Conservation (phyloP, 176 grass and related monocot genomes). For the Oryza officinalis region DNA sequence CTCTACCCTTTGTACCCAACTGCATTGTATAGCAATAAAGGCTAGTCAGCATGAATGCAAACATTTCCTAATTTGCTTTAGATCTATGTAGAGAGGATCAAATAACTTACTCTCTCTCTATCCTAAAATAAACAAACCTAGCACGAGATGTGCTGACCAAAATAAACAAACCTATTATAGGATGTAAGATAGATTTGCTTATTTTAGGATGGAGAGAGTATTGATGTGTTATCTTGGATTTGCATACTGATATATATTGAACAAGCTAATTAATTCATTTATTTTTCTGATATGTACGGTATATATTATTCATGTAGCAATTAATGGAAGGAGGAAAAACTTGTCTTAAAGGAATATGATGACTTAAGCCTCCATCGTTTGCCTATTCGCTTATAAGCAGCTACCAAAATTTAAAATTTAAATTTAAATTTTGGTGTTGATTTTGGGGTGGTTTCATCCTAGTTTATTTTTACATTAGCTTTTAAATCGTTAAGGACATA, state of each 20-base stretch:
- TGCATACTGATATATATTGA: background rate
- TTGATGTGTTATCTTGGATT: background rate
- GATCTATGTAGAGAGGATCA: background rate
- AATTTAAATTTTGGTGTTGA: too few relatives aligned
- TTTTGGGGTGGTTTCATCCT: too few relatives aligned
- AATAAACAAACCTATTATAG: too few relatives aligned
- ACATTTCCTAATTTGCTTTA: background rate
- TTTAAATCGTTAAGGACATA: too few relatives aligned
- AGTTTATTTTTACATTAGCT: too few relatives aligned
- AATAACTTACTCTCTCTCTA: too few relatives aligned
- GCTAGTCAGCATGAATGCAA: background rate
- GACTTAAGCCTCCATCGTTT: background rate
- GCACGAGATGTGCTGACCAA: too few relatives aligned
- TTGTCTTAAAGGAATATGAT: background rate
- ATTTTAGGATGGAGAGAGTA: too few relatives aligned
- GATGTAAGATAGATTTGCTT: too few relatives aligned
- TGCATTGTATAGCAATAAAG: background rate
- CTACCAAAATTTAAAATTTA: too few relatives aligned
- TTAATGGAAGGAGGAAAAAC: background rate
- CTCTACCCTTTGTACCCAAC: background rate
- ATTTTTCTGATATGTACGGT: background rate
- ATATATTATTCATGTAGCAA: background rate
- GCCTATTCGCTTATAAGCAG: too few relatives aligned
- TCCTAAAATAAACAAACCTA: too few relatives aligned
- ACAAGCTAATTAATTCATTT: background rate